A percentile compares a stretch with the other conserved stretches of the same genome.
Evolutionary conservation across 1,284 basidiomycete species (phyloP).

Genomic region (Cryptococcus jaspeensis): DNA sequence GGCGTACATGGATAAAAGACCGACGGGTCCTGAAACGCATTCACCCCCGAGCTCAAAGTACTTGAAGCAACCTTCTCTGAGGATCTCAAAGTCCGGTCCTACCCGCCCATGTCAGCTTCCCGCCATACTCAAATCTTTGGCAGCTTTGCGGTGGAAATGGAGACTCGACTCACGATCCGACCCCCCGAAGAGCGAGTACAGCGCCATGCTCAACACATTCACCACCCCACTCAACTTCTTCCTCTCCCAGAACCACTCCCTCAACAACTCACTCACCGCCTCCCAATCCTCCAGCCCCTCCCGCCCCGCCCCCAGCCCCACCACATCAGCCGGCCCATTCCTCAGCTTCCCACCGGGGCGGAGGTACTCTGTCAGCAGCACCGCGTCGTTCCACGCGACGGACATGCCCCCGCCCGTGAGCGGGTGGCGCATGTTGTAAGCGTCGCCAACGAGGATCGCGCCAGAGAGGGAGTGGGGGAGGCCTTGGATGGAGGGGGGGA

Average conservation of each 20-base stretch:
- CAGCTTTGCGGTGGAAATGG: too few relatives aligned
- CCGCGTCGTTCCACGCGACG: slow-evolving; percentile 81
- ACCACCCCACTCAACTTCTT: slow-evolving; percentile 79
- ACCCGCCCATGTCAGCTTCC: slow-evolving; percentile 3
- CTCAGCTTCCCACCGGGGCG: slow-evolving; percentile 31
- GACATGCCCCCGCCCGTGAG: slow-evolving; percentile 97
- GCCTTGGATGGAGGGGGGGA: slow-evolving; percentile 82
- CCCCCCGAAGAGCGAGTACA: slow-evolving; percentile 83
- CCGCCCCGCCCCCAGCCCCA: slow-evolving; percentile 29
- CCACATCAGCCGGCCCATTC: neutral
- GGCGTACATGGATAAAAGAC: slow-evolving; percentile 73
- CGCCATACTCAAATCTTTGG: neutral
- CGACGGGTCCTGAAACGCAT: slow-evolving; percentile 84
- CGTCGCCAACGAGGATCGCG: slow-evolving; percentile 85
- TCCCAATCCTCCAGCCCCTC: slow-evolving; percentile 61
- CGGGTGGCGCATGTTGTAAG: slow-evolving; percentile 99
- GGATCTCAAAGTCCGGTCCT: slow-evolving; percentile 62
- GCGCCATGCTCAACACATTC: slow-evolving; percentile 84
- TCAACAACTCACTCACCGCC: slow-evolving; percentile 59
- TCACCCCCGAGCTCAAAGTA: slow-evolving; percentile 95
- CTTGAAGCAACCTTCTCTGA: slow-evolving; percentile 92
- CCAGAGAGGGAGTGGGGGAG: slow-evolving; percentile 56
- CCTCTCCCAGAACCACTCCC: slow-evolving; percentile 78
- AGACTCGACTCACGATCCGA: slow-evolving; percentile 69
- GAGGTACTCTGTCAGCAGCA: slow-evolving; percentile 67